phyloP scores from a whole-genome alignment of 2,329 filamentous ascomycete genomes.

The Fonsecaea erecta region DNA sequence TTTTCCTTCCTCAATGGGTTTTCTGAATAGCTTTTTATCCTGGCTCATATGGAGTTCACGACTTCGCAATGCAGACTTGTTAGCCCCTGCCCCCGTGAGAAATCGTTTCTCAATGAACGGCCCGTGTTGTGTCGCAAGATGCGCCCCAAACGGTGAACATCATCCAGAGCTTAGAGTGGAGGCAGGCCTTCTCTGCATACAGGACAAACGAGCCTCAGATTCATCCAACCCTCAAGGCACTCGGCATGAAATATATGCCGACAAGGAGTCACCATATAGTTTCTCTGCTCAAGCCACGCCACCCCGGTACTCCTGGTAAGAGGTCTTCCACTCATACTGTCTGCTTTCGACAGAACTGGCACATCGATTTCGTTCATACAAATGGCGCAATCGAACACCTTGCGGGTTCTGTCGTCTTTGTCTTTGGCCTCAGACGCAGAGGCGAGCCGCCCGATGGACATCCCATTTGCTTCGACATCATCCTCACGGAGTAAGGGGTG shows the following conservation, averaged over 20 bases:
- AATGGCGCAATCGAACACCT: slow-evolving; percentile 86
- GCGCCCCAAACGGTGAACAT: neutral
- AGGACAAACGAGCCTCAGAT: slow-evolving; percentile 88
- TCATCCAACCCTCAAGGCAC: slow-evolving; percentile 96
- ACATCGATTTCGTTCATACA: slow-evolving; percentile 92
- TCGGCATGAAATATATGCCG: slow-evolving; percentile 91
- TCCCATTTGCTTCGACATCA: slow-evolving; percentile 74
- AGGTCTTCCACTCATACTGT: slow-evolving; percentile 50
- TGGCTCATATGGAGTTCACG: neutral
- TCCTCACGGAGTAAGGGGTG: slow-evolving; percentile 81
- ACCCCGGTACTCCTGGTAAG: slow-evolving; percentile 53
- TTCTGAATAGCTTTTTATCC: too few species aligned
- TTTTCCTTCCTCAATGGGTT: too few species aligned
- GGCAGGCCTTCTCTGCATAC: slow-evolving; percentile 91
- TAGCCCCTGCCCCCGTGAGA: neutral
- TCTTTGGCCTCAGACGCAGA: slow-evolving; percentile 47
- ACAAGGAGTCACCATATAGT: slow-evolving; percentile 98
- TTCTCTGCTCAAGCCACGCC: slow-evolving; percentile 72
- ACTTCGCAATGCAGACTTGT: neutral
- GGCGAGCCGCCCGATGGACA: slow-evolving; percentile 73
- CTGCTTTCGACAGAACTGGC: slow-evolving; percentile 68
- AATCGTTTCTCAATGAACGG: neutral
- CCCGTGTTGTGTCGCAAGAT: neutral
- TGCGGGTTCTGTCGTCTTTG: slow-evolving; percentile 55
- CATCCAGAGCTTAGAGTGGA: slow-evolving; percentile 61